Base-by-base conservation (phyloP, 371 early-diverging fungal genomes). In the Mortierella sp. region DNA sequence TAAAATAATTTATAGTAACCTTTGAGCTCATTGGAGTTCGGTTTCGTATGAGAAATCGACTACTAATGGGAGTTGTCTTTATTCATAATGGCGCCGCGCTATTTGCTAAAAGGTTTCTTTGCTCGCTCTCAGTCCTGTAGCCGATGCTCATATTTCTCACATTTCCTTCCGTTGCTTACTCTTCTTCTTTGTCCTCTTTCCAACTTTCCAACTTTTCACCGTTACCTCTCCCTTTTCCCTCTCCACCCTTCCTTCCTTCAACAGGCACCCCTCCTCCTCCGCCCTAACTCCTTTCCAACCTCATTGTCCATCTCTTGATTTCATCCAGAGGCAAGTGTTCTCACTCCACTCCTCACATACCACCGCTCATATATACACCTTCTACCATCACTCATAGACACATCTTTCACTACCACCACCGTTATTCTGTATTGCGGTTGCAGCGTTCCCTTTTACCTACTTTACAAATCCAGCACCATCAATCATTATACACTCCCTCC, bases 191-290 rank as follows among this genome's bases (percentile, higher is more conserved):
- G 22, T 15, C 62, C 47, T 35, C 58, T 61, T 32, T 51, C 47
- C 57, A n/a, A 31, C 43, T 63, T 34, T 35, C 34, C 17, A 43
- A 22, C 8, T 37, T 55, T 26, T 40, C 31, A 54, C 6, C 40
- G 28, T 42, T 45, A 43, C 59, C n/a, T 26, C 22, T 23, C 51
- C 42, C 29, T 43, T 47, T 35, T 59, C 34, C 31, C 42, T 23
- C 47, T 47, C 53, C 34, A 35, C 68, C 70, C 70, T 61, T 70
- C 49, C 68, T 64, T 69, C 73, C 73, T 70, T 76, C 57, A 61
- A 68, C 72, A 78, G 69, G 72, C 69, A 47, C 62, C 34, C 29
- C 28, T 42, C 19, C 45, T 49, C 29, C 63, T 53, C 63, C 49
- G 56, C 51, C 28, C 43, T 26, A 49, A 3, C 43, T 64, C 49